Base-by-base conservation (phyloP, 345 rosid genomes). In the Eucalyptus microcorys region DNA sequence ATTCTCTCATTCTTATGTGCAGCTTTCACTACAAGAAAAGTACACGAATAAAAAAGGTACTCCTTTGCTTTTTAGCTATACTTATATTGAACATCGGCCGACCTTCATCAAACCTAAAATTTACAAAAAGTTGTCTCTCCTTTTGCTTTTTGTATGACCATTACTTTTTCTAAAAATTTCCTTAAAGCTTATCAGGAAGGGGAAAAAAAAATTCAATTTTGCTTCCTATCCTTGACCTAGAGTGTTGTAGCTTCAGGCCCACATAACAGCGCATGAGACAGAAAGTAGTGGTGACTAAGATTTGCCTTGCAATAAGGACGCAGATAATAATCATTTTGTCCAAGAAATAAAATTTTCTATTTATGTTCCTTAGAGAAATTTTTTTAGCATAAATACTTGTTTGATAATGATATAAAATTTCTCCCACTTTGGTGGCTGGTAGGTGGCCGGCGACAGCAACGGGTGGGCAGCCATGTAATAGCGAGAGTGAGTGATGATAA, bases 361-460 rank as follows among this genome's bases (percentile, higher is more conserved):
- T 19, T 52, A 1, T 52, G 1, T 52, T 7, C 0, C 2, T 0
- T 52, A 2, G 0, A 52, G 0, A 2, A 2, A 19, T 17, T 52
- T 52, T 52, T 52, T 52, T 1, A 52, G 4, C 57, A 52, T 1
- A 52, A 19, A 52, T 19, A 52, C 55, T 2, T 7, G 4, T 52
- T 52, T 19, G 24, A 52, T 52, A 52, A 52, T 52, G 10, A 19
- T 19, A 21, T 21, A 52, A 19, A 21, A 52, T 52, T 52, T 19
- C 26, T 0, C 57, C 0, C 57, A 52, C 10, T 52, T 52, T 52
- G 26, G 26, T 52, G 26, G 57, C 4, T 21, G 10, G 2, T 0
- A 3, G 10, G 57, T 0, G 2, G 26, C 2, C 2, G 2, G 10
- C 0, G 26, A 2, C 0, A 1, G 4, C 26, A 52, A 21, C 0